phyloP scores from a whole-genome alignment of 1,139 yeast genomes.

The Suhomyces chickasaworum region DNA sequence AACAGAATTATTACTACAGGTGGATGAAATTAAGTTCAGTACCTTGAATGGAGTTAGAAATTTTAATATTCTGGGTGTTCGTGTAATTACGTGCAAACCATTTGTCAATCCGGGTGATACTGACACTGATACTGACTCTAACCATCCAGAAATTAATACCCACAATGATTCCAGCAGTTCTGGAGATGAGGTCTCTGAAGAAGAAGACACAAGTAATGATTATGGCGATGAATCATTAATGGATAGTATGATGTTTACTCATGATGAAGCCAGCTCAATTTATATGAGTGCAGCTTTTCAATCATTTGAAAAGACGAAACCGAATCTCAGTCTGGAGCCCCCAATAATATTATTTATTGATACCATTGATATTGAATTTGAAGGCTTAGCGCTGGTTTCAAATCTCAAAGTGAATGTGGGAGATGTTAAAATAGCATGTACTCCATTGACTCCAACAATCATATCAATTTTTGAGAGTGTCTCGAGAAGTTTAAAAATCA shows the following conservation, averaged over 20 bases:
- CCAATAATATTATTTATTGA: slow-evolving; percentile 36
- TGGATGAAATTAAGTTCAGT: slow-evolving; percentile 42
- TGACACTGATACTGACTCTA: background rate
- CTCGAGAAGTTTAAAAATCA: slow-evolving; percentile 34
- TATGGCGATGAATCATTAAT: slow-evolving; percentile 49
- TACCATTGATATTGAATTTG: slow-evolving; percentile 43
- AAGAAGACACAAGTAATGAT: slow-evolving; percentile 30
- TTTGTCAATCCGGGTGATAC: slow-evolving; percentile 35
- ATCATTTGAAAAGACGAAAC: slow-evolving; percentile 27
- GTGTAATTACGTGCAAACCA: slow-evolving; percentile 41
- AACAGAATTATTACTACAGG: slow-evolving; percentile 44
- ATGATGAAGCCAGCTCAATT: slow-evolving; percentile 68
- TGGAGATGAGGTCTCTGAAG: slow-evolving; percentile 16
- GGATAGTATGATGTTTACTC: slow-evolving; percentile 68
- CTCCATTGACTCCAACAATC: slow-evolving; percentile 40
- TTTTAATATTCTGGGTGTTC: slow-evolving; percentile 41
- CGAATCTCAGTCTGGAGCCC: slow-evolving; percentile 18
- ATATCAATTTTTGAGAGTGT: slow-evolving; percentile 35
- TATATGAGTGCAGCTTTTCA: slow-evolving; percentile 80
- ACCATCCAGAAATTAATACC: background rate
- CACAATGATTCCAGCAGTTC: background rate
- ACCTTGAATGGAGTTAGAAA: slow-evolving; percentile 53
- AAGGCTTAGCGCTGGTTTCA: slow-evolving; percentile 52
- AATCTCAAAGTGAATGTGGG: slow-evolving; percentile 52
- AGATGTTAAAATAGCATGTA: slow-evolving; percentile 43